A percentile compares a stretch with the other conserved stretches of the same genome.
These are phyloP conservation scores for Gossypium herbaceum DNA, from an alignment of 345 rosid genomes.

Conservation along the genomic window DNA sequence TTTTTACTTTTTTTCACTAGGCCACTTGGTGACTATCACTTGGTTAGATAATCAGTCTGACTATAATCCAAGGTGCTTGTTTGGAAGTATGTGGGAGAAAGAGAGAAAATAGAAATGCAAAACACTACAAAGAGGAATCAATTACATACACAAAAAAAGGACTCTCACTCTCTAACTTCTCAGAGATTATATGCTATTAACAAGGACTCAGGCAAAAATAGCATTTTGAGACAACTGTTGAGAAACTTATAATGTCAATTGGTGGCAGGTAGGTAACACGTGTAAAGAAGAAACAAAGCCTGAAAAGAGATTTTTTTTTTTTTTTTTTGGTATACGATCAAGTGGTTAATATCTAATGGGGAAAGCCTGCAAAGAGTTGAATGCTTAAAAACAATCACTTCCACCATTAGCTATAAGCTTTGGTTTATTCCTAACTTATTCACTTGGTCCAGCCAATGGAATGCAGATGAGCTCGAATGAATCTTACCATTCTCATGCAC, in stretches of 20 bases:
- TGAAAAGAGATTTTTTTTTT: too few species aligned
- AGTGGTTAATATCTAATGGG: too few species aligned
- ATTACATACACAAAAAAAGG: constrained; percentile 27
- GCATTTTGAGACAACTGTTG: neutral
- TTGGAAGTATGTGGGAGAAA: neutral
- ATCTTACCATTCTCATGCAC: constrained; percentile 20
- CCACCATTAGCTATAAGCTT: neutral
- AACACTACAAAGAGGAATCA: neutral
- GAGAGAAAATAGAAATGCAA: neutral
- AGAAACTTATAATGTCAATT: neutral
- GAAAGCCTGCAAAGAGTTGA: neutral
- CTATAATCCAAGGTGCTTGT: neutral
- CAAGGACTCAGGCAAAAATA: neutral
- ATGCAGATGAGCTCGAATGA: neutral
- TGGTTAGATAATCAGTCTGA: neutral
- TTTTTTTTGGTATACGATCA: too few species aligned
- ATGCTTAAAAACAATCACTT: neutral
- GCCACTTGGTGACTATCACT: neutral
- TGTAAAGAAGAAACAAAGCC: constrained; percentile 3
- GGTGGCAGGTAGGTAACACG: constrained; percentile 12
- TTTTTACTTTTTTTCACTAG: neutral
- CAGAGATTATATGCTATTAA: neutral
- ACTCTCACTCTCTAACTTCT: neutral
- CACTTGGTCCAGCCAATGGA: neutral
- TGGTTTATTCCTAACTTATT: neutral